Evolutionary conservation across 495 filamentous ascomycete species (phyloP).

Genomic region (Aspergillus baeticus): DNA sequence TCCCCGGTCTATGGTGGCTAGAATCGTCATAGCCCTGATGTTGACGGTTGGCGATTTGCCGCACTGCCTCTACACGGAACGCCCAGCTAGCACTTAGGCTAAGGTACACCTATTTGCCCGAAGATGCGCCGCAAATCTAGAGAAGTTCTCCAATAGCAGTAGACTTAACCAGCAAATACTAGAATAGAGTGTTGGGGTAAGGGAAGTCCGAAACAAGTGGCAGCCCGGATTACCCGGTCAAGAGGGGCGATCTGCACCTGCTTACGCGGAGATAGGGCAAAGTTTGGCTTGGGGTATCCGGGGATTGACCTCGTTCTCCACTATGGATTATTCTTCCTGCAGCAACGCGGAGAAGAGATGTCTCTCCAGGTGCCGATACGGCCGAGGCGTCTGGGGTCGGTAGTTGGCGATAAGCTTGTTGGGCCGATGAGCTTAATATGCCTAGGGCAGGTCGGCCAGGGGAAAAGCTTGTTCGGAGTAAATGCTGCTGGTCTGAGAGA

Average conservation of each 20-base stretch:
- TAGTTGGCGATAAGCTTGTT: background rate
- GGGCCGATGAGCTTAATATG: background rate
- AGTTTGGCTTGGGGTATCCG: no score
- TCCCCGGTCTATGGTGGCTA: background rate
- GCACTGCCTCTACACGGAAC: no score
- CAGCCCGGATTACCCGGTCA: background rate
- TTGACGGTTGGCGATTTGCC: background rate
- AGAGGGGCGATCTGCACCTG: background rate
- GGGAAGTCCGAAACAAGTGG: background rate
- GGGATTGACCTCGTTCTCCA: no score
- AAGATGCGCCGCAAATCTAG: background rate
- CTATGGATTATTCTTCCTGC: no score
- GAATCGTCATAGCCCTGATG: background rate
- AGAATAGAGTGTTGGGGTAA: background rate
- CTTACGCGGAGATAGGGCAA: background rate
- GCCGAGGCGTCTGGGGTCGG: background rate
- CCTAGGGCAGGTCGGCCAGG: background rate
- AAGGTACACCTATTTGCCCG: background rate
- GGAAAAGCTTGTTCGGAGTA: background rate
- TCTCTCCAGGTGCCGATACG: background rate
- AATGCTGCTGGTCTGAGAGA: background rate
- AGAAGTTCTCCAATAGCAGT: background rate
- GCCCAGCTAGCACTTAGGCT: no score
- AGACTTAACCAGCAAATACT: background rate
- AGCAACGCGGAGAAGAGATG: slow-evolving; percentile 8